Evolutionary conservation across 192 early-diverging fungal species (phyloP), one percentile per base, ranked within the genome.

Genomic region (Pecoramyces ruminantium): DNA sequence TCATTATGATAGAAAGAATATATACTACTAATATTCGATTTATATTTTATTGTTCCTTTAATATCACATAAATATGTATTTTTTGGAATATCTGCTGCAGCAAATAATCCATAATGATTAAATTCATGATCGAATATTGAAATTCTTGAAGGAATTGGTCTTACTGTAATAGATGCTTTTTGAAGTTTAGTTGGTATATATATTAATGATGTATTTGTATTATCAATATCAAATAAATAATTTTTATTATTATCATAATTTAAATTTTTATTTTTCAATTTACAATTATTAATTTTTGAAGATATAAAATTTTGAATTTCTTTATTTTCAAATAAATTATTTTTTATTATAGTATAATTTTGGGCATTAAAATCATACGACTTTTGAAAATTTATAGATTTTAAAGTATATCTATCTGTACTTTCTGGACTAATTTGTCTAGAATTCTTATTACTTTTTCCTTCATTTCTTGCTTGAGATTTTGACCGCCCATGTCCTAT

Each of bases 1-100:
- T 29, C 89, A 90, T 29, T 87, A 85, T 2, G 91, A 88, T 12
- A 91, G 91, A 4, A 90, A 88, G 78, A 94, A 78, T 28, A 92
- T 85, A 39, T 86, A 85, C 82, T 92, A 94, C 38, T 92, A 86
- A 83, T 93, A 93, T 79, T 86, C 87, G 14, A 90, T 87, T 28
- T 92, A 88, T 30, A 87, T 83, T 80, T 92, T 91, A 86, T 93
- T 92, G 25, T 93, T 17, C 96, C 96, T 77, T 91, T 91, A 83
- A 93, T 93, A 79, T 96, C 92, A 84, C 91, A 88, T 78, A 97
- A 85, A 81, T 90, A 95, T 38, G 86, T 82, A 21, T 87, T 82
- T 0, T 86, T 79, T 15, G 85, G 78, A 67, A 95, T 88, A 18
- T 88, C 84, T 5, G 83, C 84, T 58, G 88, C 90, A 6, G 92